Conservation (phyloP, 768 basidiomycete species). For the Mycena venus region DNA sequence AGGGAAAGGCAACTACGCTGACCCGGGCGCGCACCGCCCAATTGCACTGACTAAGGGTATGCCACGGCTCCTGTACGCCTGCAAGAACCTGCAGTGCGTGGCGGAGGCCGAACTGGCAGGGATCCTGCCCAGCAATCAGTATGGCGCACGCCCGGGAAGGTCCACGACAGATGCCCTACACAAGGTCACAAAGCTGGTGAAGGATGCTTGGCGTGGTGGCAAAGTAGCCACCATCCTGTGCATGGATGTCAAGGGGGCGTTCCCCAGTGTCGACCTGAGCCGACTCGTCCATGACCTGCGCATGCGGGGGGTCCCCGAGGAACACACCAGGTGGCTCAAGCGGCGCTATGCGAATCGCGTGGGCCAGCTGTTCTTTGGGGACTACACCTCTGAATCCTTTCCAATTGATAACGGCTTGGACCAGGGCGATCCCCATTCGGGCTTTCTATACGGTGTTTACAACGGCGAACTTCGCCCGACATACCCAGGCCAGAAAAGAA, state of each 20-base stretch:
- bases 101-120: conserved; percentile 44
- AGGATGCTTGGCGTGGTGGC: conserved; percentile 49
- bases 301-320: too few relatives aligned
- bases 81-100: conserved; percentile 1
- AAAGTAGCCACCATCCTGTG: conserved; percentile 52
- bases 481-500: neutral
- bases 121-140: conserved; percentile 52
- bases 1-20: conserved; percentile 45
- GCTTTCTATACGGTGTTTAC: conserved; percentile 39
- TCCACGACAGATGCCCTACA: conserved; percentile 52
- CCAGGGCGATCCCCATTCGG: conserved; percentile 39
- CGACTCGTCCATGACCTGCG: conserved; percentile 48
- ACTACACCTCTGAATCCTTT: neutral
- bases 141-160: conserved; percentile 53
- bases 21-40: conserved; percentile 50
- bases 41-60: conserved; percentile 49
- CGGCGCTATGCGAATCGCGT: neutral
- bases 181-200: conserved; percentile 46
- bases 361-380: neutral
- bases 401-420: conserved; percentile 22
- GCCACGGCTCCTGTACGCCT: conserved; percentile 38
- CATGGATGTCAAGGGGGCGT: conserved; percentile 59
- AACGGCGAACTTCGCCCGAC: conserved; percentile 28
- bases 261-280: conserved; percentile 51
- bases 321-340: conserved; percentile 27